Conservation (phyloP, 768 basidiomycete genomes). For the Rhizopogon vesiculosus region DNA sequence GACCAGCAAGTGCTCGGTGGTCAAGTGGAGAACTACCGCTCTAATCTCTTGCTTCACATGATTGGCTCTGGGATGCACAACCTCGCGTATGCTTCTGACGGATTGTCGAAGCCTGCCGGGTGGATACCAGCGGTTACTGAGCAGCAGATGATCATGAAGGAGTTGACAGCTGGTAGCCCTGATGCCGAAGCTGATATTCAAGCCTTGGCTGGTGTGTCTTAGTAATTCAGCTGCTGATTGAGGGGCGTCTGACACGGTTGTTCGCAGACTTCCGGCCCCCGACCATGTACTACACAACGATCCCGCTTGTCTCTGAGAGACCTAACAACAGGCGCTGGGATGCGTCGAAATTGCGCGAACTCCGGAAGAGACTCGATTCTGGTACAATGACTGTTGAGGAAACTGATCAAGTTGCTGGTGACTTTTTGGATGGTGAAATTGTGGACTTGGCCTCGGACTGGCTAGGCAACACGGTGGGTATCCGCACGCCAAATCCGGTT, state of each 20-base stretch:
- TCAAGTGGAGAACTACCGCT: constrained; percentile 91
- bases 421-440: constrained; percentile 91
- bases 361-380: constrained; percentile 92
- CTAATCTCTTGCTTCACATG: constrained; percentile 86
- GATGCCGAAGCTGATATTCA: constrained; percentile 85
- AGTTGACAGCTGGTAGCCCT: constrained; percentile 70
- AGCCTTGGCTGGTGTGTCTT: constrained; percentile 75
- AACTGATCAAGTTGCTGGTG: constrained; percentile 84
- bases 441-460: constrained; percentile 96
- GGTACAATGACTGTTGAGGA: constrained; percentile 80
- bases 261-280: constrained; percentile 82
- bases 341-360: constrained; percentile 87
- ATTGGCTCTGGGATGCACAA: constrained; percentile 72
- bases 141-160: constrained; percentile 96
- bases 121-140: constrained; percentile 79
- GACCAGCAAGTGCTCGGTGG: constrained; percentile 93
- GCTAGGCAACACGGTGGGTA: constrained; percentile 82
- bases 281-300: constrained; percentile 94
- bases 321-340: constrained; percentile 88
- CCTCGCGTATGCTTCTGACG: constrained; percentile 50
- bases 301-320: constrained; percentile 85
- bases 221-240: neutral
- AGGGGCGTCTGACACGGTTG: neutral
- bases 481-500: constrained; percentile 5
- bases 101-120: constrained; percentile 55